Conservation (phyloP, 208 protist species). For the Herpetomonas muscarum region DNA sequence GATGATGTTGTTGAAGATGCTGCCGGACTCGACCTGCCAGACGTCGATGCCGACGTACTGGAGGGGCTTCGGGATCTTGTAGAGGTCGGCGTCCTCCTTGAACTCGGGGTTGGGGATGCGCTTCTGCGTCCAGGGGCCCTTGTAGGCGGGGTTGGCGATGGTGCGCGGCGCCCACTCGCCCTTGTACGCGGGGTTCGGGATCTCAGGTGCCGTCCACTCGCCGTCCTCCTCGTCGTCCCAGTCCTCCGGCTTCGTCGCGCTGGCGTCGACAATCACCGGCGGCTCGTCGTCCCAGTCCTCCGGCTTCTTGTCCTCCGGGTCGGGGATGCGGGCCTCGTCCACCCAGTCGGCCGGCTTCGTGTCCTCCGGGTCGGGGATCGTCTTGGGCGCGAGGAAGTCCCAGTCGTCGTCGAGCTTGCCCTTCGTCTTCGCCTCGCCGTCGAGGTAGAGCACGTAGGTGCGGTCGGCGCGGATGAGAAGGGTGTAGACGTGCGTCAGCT, state of each 20-base stretch:
- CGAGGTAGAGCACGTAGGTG: conserved; percentile 90
- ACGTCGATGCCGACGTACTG: conserved; percentile 91
- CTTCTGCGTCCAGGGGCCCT: conserved; percentile 88
- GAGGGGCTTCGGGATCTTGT: conserved; percentile 54
- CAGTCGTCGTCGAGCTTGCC: conserved; percentile 88
- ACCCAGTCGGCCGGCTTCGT: conserved; percentile 91
- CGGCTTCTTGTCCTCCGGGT: conserved; percentile 90
- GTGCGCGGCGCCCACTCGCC: conserved; percentile 82
- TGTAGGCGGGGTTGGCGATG: conserved; percentile 94
- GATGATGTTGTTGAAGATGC: conserved; percentile 96
- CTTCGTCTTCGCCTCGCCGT: conserved; percentile 53
- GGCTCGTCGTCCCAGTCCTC: conserved; percentile 88
- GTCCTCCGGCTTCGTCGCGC: conserved; percentile 87
- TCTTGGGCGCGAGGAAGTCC: conserved; percentile 79
- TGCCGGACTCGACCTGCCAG: conserved; percentile 95
- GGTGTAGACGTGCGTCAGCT: conserved; percentile 93
- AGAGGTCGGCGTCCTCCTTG: conserved; percentile 67
- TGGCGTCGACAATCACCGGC: conserved; percentile 81
- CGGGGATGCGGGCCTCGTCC: conserved; percentile 69
- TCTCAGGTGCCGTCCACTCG: conserved; percentile 76
- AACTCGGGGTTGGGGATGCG: conserved; percentile 92
- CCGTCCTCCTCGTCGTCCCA: conserved; percentile 92
- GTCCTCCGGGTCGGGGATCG: conserved; percentile 86
- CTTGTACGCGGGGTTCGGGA: conserved; percentile 85
- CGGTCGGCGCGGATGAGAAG: conserved; percentile 86